Conservation (phyloP, 495 filamentous ascomycete genomes). For the Aspergillus coremiiformis region DNA sequence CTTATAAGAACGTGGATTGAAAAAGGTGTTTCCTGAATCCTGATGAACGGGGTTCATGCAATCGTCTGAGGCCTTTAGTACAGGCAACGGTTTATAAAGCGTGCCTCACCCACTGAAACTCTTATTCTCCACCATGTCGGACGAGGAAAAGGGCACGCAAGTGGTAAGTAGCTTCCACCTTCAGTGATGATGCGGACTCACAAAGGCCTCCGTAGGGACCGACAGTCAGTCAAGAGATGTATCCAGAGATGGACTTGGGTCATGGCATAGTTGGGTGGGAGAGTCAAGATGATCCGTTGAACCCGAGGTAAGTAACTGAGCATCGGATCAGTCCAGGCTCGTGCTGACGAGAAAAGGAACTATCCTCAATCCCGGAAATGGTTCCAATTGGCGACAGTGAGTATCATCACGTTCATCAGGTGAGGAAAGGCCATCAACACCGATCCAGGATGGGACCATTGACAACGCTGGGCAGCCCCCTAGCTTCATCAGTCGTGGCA, state of each 20-base stretch:
- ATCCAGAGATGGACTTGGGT: slow-evolving; percentile 5
- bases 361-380: slow-evolving; percentile 5
- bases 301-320: slow-evolving; percentile 7
- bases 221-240: background rate
- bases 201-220: background rate
- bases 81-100: too few species aligned
- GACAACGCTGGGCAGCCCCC: background rate
- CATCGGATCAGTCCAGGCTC: background rate
- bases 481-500: slow-evolving; percentile 7
- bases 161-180: background rate
- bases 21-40: too few species aligned
- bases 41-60: too few species aligned
- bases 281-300: slow-evolving; percentile 7
- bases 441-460: background rate
- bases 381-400: slow-evolving; percentile 6
- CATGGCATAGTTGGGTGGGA: slow-evolving; percentile 13
- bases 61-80: too few species aligned
- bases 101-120: too few species aligned
- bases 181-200: too few species aligned
- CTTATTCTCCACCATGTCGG: background rate
- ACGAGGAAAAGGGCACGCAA: background rate
- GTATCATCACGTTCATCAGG: slow-evolving; percentile 11
- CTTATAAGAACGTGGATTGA: too few species aligned
- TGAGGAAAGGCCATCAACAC: background rate
- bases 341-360: slow-evolving; percentile 1